A percentile compares a stretch with the other conserved stretches of the same genome.
These are phyloP conservation scores for Yamadazyma siamensis DNA, from an alignment of 1,139 yeast species.

Conservation along the genomic window DNA sequence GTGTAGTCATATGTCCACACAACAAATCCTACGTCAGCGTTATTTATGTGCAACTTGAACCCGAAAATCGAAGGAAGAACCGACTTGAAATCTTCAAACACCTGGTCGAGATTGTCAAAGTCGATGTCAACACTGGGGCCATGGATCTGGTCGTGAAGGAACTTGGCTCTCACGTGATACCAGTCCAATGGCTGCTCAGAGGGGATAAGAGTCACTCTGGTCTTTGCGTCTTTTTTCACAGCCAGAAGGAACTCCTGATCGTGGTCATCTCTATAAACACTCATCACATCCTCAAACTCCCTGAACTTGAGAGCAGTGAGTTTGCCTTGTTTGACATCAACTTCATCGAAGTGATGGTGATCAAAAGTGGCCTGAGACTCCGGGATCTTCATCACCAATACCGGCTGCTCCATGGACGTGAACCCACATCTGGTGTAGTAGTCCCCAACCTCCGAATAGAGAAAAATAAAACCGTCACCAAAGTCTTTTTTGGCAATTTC, in stretches of 20 bases:
- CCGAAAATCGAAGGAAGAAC: slow-evolving; percentile 32
- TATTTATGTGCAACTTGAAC: slow-evolving; percentile 19
- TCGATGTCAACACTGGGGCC: slow-evolving; percentile 20
- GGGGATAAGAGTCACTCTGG: slow-evolving; percentile 30
- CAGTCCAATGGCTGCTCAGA: slow-evolving; percentile 34
- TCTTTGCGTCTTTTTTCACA: slow-evolving; percentile 23
- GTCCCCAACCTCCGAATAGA: slow-evolving; percentile 74
- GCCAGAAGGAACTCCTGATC: slow-evolving; percentile 14
- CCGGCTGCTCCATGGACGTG: slow-evolving; percentile 44
- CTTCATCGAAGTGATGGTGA: neutral
- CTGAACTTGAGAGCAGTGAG: slow-evolving; percentile 23
- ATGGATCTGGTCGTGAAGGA: slow-evolving; percentile 28
- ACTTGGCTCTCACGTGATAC: slow-evolving; percentile 44
- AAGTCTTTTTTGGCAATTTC: slow-evolving; percentile 21
- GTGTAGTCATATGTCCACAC: slow-evolving; percentile 43
- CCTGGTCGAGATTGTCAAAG: slow-evolving; percentile 21
- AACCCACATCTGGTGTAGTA: slow-evolving; percentile 62
- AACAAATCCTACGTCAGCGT: slow-evolving; percentile 26
- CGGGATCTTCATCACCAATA: slow-evolving; percentile 2
- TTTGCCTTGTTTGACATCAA: slow-evolving; percentile 35
- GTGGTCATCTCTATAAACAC: slow-evolving; percentile 20
- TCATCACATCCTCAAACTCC: slow-evolving; percentile 26
- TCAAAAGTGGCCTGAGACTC: neutral
- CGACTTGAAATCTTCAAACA: slow-evolving; percentile 19
- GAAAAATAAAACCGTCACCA: slow-evolving; percentile 43